These are phyloP conservation scores for Nematodospora anomalae DNA, from an alignment of 1,139 yeast species.

Conservation along the genomic window DNA sequence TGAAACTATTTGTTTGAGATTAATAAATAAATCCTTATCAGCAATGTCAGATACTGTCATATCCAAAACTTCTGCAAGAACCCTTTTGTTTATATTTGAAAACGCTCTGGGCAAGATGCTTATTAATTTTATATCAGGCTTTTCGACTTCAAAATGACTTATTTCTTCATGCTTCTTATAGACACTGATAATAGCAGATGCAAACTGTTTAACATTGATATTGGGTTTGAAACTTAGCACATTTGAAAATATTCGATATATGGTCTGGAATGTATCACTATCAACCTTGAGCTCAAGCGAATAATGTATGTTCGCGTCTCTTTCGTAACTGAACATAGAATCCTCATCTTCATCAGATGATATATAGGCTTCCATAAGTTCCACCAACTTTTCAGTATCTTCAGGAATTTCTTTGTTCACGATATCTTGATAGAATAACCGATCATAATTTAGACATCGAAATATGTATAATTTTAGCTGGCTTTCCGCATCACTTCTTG, in stretches of 20 bases:
- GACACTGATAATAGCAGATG: slow-evolving; percentile 23
- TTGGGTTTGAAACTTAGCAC: slow-evolving; percentile 18
- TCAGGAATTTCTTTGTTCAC: slow-evolving; percentile 20
- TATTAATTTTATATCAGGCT: neutral
- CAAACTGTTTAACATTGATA: slow-evolving; percentile 13
- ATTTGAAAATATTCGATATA: slow-evolving; percentile 28
- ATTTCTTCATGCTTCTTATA: slow-evolving; percentile 25
- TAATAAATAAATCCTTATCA: neutral
- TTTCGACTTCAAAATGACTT: slow-evolving; percentile 24
- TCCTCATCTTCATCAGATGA: slow-evolving; percentile 13
- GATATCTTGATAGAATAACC: slow-evolving; percentile 19
- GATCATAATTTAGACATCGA: slow-evolving; percentile 24
- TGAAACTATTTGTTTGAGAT: neutral
- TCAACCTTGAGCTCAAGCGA: slow-evolving; percentile 18
- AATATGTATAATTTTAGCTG: slow-evolving; percentile 21
- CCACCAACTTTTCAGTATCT: slow-evolving; percentile 27
- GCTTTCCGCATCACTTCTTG: slow-evolving; percentile 24
- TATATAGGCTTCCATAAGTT: slow-evolving; percentile 23
- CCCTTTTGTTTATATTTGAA: neutral
- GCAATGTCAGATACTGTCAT: neutral
- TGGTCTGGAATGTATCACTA: slow-evolving; percentile 19
- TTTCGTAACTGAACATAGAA: slow-evolving; percentile 25
- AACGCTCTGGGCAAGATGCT: neutral
- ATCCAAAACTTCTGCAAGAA: slow-evolving; percentile 1
- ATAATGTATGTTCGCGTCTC: neutral